Base-by-base conservation (phyloP, 352 stramenopile genomes). In the Phytopythium oedochilum region DNA sequence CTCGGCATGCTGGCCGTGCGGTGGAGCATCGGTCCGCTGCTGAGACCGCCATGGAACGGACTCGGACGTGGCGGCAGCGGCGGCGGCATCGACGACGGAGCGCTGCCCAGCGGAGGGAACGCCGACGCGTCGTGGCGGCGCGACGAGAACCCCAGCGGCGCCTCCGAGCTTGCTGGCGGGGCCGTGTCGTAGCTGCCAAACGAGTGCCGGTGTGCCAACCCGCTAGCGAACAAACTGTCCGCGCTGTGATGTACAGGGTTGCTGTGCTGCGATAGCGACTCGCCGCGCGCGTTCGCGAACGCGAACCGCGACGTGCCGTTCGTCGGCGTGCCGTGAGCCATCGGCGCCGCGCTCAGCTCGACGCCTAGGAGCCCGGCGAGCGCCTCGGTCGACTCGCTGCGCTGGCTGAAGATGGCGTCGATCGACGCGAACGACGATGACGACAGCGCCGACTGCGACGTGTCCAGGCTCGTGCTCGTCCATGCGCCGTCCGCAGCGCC, bases 351-450 rank as follows among this genome's bases (percentile, higher is more conserved):
- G 38, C 61, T 72, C 38, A 92, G 64, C 43, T 87, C 58, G 1
- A 89, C 73, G 18, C 83, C 77, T 22, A 92, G 60, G 26, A 92
- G 52, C 6, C 75, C 78, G 12, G 81, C 83, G 9, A 90, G 67
- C 8, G 79, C 77, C 32, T 90, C 81, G 9, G 83, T 86, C n/a
- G 81, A 76, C 26, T 92, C 79, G 31, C 73, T 86, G 25, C 79
- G 71, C 39, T 87, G 73, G 47, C 71, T 89, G 60, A 94, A 94
- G 48, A 91, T 91, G 20, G 83, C 79, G 49, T 94, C 83, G 43
- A 94, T 89, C 1, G 81, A 89, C 7, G 81, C 78, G 69, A 94
- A 94, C 18, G 81, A 91, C 35, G 78, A 71, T 5, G 73, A 79
- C 14, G 42, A 35, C 42, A 48, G 32, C 3, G 51, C 55, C 36